A percentile compares a stretch with the other conserved stretches of the same genome.
Conservation (phyloP, 768 basidiomycete species). For the Filobasidium wieringae region DNA sequence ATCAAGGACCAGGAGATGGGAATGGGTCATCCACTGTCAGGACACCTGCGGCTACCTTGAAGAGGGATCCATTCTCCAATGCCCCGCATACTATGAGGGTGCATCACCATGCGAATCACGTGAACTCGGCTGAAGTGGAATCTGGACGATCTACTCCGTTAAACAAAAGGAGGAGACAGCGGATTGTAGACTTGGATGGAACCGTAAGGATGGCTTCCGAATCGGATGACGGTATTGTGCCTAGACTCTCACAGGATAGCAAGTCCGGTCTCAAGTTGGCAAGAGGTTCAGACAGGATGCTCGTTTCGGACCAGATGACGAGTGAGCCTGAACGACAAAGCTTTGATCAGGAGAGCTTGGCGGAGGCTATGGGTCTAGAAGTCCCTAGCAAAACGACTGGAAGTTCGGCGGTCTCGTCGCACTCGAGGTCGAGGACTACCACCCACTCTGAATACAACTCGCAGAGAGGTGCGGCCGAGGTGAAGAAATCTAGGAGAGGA, state of each 20-base stretch:
- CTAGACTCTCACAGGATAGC: neutral
- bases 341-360: neutral
- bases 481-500: conserved; percentile 13
- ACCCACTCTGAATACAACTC: neutral
- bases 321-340: neutral
- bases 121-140: neutral
- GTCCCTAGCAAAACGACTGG: neutral
- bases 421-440: neutral
- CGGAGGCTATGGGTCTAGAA: neutral
- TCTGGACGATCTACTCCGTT: neutral
- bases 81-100: neutral
- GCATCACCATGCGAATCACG: neutral
- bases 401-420: neutral
- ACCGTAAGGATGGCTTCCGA: neutral
- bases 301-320: neutral
- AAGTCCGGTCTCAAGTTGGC: neutral
- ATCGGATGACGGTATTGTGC: conserved; percentile 5
- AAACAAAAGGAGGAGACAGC: conserved; percentile 10
- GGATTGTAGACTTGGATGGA: conserved; percentile 14
- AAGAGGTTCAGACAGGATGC: neutral
- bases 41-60: neutral
- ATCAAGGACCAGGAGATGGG: neutral
- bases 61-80: neutral
- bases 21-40: neutral
- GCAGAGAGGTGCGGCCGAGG: neutral